Evolutionary conservation across 2,329 filamentous ascomycete species (phyloP), one percentile per base, ranked within the genome.

Genomic region (Biscogniauxia marginata): DNA sequence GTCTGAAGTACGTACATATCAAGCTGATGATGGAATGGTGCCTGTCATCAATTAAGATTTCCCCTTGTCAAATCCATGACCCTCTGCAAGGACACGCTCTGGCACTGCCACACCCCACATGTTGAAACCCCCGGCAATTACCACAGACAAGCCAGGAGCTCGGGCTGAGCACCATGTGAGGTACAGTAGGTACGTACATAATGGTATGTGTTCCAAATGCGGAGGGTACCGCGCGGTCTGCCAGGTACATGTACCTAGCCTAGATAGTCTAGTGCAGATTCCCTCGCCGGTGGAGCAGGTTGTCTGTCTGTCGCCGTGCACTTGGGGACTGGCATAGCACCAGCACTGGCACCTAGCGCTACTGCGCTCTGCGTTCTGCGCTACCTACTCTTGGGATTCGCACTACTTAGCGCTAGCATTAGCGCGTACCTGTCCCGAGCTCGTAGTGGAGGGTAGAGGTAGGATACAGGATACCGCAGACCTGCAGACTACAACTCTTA

Each of bases 361-460:
- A 13, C 46, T 18, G 51, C 55, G 53, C 52, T 52, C 55, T 44
- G 44, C 44, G 22, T 18, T n/a, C n/a, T n/a, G n/a, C n/a, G n/a
- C n/a, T n/a, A n/a, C n/a, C n/a, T n/a, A n/a, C n/a, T 39, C 9
- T 22, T 53, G 18, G 46, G 30, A 30, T 45, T 49, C 9, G 18
- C 21, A 43, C 45, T 53, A 45, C 49, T 30, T 56, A 56, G 50
- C 46, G 39, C 52, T 53, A 57, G 45, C 49, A 50, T 52, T 64
- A 64, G 63, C 59, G 55, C 54, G 55, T 59, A 58, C 61, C 53
- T 65, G 59, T 65, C 59, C 61, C 61, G 57, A 62, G 57, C 55
- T 58, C 58, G 56, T 56, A 50, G 51, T 57, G 59, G 57, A 60
- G 61, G 59, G 59, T 63, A 25, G 23, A 20, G 19, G 30, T 39